These are phyloP conservation scores for Microsporum audouinii DNA, from an alignment of 2,329 filamentous ascomycete genomes.

Conservation along the genomic window DNA sequence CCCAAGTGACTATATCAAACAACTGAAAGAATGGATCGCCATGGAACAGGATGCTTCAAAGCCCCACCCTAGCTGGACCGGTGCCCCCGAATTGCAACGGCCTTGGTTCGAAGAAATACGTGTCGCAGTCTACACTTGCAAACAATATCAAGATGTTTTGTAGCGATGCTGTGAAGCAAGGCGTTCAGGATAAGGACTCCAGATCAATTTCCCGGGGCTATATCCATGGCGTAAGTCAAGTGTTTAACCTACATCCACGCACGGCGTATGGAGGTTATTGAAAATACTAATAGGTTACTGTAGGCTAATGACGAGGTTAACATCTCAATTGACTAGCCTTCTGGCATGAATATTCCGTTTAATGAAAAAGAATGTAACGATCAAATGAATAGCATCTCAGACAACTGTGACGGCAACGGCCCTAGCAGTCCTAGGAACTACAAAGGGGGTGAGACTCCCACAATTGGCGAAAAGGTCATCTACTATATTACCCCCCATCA, in stretches of 20 bases:
- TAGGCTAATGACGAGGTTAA: constrained; percentile 6
- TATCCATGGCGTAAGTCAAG: background rate
- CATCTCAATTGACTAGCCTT: constrained; percentile 4
- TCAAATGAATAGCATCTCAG: background rate
- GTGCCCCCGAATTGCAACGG: constrained; percentile 3
- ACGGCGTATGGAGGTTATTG: background rate
- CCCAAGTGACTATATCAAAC: background rate
- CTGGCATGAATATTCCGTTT: constrained; percentile 2
- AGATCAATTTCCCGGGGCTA: background rate
- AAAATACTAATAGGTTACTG: background rate
- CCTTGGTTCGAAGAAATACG: constrained; percentile 2
- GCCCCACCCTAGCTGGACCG: too few species aligned
- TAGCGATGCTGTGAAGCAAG: constrained; percentile 5
- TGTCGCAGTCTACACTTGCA: background rate
- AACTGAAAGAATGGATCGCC: background rate
- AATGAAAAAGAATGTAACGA: constrained; percentile 3
- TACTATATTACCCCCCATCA: constrained; percentile 9
- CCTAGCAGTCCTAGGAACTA: constrained; percentile 16
- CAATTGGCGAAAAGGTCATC: constrained; percentile 6
- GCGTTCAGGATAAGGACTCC: background rate
- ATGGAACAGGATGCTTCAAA: background rate
- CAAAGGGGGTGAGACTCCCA: constrained; percentile 15
- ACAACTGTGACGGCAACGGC: constrained; percentile 15
- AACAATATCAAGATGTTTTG: constrained; percentile 7
- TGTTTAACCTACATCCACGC: background rate